Base-by-base conservation (phyloP, 108 stramenopile genomes). In the Cyclotella baltica region DNA sequence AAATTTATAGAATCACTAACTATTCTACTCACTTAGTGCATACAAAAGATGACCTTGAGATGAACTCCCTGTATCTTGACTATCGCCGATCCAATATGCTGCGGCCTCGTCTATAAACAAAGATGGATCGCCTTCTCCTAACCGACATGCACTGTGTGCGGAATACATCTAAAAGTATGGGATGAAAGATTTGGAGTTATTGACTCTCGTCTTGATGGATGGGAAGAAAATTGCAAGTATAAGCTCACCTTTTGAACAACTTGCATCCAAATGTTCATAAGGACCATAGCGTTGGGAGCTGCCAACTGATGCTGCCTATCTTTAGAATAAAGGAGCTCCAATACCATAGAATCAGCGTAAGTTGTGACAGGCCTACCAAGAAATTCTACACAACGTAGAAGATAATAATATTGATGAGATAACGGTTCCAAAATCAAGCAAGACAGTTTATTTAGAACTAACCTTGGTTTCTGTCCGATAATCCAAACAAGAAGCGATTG, bases 71-170 rank as follows among this genome's bases (percentile, higher is more conserved):
- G 92, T 88, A 13, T 76, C 56, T 70, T 92, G 88, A 33, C 88
- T 89, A 75, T 92, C 92, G 13, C 94, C 94, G 67, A 95, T 92
- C 91, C 91, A 93, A 62, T 91, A 93, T 2, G 92, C 92, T 5
- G 89, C 92, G 4, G 88, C 94, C 36, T 88, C 90, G 67, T 93
- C 92, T 33, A 92, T 88, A 34, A 83, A 85, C 38, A 85, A 75
- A 25, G 92, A 84, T 19, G 89, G 86, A 70, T 92, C 86, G 15
- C 78, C 70, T 51, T 84, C 88, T 1, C 52, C 34, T 13, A 46
- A 90, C 40, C 33, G 67, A 37, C 83, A 83, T 1, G 78, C 73
- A 25, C 23, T 47, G 30, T 83, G 73, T 3, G 83, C 77, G 43
- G 73, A 52, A 66, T 88, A 87, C 51, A 64, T 43, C 63, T 57